Conservation (phyloP, 176 grass and related monocot species). For the Elymus sibiricus region DNA sequence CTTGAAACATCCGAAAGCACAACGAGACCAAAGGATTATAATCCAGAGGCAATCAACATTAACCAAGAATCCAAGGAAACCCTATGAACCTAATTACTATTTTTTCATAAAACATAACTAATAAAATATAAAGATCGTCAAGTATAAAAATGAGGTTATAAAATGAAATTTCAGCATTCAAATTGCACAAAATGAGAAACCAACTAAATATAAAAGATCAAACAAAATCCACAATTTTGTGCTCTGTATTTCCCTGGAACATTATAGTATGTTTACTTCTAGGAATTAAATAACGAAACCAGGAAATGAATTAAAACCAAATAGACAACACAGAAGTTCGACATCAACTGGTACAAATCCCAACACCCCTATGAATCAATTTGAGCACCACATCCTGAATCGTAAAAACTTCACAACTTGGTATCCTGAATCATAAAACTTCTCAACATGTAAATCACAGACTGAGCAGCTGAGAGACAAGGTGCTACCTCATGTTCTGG, state of each 20-base stretch:
- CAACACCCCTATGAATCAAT: neutral
- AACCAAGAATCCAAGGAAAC: neutral
- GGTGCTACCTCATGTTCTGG: too few species aligned
- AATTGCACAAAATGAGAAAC: neutral
- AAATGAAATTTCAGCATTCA: neutral
- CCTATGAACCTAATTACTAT: neutral
- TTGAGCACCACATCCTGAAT: neutral
- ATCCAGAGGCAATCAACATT: neutral
- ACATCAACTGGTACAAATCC: neutral
- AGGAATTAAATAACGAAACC: neutral
- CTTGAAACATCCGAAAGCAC: neutral
- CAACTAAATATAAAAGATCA: neutral
- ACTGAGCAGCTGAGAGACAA: too few species aligned
- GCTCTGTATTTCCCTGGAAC: neutral
- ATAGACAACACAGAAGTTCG: neutral
- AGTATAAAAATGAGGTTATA: neutral
- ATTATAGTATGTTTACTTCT: neutral
- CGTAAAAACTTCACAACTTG: neutral
- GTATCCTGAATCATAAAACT: too few species aligned
- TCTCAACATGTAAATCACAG: too few species aligned
- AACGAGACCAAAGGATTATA: neutral
- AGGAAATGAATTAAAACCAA: neutral
- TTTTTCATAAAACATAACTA: neutral
- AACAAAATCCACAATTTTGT: neutral
- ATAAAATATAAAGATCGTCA: neutral